phyloP scores from a whole-genome alignment of 169 alveolate genomes.

The Cryptosporidium sp. region DNA sequence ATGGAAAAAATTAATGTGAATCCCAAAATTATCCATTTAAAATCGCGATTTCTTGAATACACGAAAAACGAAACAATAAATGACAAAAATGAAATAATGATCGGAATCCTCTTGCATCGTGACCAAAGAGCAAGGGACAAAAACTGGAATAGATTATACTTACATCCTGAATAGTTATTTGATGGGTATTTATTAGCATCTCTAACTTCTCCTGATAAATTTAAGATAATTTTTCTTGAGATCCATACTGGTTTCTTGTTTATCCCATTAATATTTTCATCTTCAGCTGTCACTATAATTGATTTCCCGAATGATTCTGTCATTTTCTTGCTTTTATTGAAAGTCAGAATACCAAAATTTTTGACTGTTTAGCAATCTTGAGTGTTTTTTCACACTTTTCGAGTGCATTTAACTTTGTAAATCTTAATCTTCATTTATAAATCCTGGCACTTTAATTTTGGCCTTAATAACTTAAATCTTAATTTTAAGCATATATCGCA shows the following conservation, averaged over 20 bases:
- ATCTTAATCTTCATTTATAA: not conserved
- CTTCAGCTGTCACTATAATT: conserved; percentile 7
- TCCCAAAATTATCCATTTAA: conserved; percentile 37
- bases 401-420: not conserved
- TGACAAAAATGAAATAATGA: conserved; percentile 17
- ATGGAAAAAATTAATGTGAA: conserved; percentile 35
- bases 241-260: conserved; percentile 63
- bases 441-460: not conserved
- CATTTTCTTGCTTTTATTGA: conserved; percentile 16
- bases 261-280: conserved; percentile 48
- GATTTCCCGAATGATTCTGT: conserved; percentile 15
- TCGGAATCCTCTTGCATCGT: conserved; percentile 17
- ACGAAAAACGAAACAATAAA: conserved; percentile 10
- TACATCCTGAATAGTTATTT: conserved; percentile 47
- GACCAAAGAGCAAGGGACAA: conserved; percentile 17
- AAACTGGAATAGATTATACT: conserved; percentile 32
- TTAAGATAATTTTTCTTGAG: conserved; percentile 50
- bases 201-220: conserved; percentile 20
- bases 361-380: not conserved
- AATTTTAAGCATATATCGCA: not conserved
- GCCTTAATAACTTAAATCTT: not conserved
- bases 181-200: conserved; percentile 52
- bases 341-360: not conserved
- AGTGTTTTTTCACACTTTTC: not conserved
- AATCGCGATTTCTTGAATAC: not conserved